These are phyloP conservation scores for Tolypocladium tundrense DNA, from an alignment of 2,329 filamentous ascomycete genomes.

Conservation along the genomic window DNA sequence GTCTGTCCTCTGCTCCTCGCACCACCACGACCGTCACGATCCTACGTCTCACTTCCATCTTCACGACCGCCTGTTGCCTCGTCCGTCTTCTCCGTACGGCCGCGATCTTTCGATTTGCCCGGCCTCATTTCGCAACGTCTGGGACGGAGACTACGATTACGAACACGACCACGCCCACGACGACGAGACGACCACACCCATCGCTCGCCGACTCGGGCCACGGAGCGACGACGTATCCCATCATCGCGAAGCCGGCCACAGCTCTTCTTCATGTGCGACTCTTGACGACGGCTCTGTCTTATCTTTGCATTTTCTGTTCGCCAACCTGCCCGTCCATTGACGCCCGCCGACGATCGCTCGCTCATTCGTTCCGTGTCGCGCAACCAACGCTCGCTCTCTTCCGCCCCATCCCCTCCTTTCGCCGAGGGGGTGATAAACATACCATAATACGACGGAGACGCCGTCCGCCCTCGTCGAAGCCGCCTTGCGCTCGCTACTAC, in stretches of 20 bases:
- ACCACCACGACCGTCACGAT: background rate
- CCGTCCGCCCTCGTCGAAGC: slow-evolving; percentile 9
- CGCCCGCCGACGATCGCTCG: background rate
- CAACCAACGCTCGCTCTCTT: background rate
- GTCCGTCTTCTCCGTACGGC: background rate
- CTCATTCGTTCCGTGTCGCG: background rate
- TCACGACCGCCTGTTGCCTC: background rate
- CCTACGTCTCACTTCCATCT: background rate
- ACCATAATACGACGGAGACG: background rate
- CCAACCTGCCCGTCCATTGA: background rate
- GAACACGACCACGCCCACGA: background rate
- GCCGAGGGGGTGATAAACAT: background rate
- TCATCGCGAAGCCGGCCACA: background rate
- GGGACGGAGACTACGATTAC: background rate
- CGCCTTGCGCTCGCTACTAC: slow-evolving; percentile 7
- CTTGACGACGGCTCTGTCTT: background rate
- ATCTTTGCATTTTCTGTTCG: background rate
- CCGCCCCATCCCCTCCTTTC: background rate
- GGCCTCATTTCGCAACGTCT: background rate
- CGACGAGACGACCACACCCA: background rate
- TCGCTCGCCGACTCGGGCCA: background rate
- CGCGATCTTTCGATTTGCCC: background rate
- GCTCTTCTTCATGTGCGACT: background rate
- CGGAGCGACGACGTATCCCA: background rate
- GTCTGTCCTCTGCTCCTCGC: background rate